Percentiles rank a stretch among this genome's conserved stretches.
Conservation (phyloP, 768 basidiomycete species). For the Tulasnella sp. region DNA sequence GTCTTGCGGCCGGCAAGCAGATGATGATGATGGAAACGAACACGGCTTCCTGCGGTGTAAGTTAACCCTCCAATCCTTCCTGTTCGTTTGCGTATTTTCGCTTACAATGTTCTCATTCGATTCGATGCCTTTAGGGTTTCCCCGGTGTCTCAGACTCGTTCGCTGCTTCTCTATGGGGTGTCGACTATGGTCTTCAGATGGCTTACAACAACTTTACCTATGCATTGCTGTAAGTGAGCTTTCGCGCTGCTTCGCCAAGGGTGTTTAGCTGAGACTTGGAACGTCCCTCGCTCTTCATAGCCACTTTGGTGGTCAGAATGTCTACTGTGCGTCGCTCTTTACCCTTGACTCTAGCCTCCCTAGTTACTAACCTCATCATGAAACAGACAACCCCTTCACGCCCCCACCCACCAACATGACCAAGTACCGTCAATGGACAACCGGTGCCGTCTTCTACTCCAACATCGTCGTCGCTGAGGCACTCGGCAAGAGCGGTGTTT, state of each 20-base stretch:
- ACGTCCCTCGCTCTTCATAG: slow-evolving; percentile 35
- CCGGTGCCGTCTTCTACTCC: slow-evolving; percentile 28
- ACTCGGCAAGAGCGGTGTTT: slow-evolving; percentile 15
- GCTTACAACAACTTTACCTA: slow-evolving; percentile 54
- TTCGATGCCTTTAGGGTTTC: slow-evolving; percentile 46
- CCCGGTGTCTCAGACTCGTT: slow-evolving; percentile 56
- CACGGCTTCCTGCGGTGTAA: slow-evolving; percentile 56
- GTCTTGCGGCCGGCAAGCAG: slow-evolving; percentile 47
- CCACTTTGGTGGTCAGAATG: slow-evolving; percentile 43
- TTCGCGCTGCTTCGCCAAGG: neutral
- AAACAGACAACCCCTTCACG: slow-evolving; percentile 28
- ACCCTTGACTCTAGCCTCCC: neutral
- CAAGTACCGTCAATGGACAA: slow-evolving; percentile 27
- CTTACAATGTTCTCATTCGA: neutral
- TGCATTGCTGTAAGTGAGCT: slow-evolving; percentile 6
- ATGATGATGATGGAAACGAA: slow-evolving; percentile 73
- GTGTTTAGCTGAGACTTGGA: neutral
- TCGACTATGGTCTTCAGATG: slow-evolving; percentile 57
- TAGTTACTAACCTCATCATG: neutral
- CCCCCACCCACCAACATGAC: slow-evolving; percentile 25
- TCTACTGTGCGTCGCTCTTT: slow-evolving; percentile 6
- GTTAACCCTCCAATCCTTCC: slow-evolving; percentile 39
- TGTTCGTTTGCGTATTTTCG: slow-evolving; percentile 44
- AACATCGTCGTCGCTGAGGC: slow-evolving; percentile 28
- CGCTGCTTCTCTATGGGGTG: slow-evolving; percentile 55